A percentile compares a stretch with the other conserved stretches of the same genome.
Conservation (phyloP, 345 rosid species). For the Rhizophora mangle region DNA sequence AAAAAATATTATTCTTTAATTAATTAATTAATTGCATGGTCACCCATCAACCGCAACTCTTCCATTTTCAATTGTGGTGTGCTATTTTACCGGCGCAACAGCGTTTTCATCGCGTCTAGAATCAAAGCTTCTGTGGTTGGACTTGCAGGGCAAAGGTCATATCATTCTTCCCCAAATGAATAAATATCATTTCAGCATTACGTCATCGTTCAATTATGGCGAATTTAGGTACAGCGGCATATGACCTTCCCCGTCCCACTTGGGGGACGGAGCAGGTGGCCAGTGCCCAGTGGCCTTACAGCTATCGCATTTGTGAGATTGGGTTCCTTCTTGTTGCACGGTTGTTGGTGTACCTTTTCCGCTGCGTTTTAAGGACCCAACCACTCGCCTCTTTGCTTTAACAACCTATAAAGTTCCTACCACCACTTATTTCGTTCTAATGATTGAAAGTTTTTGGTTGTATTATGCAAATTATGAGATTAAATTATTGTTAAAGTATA, state of each 20-base stretch:
- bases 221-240: constrained; percentile 39
- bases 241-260: constrained; percentile 27
- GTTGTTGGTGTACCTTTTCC: too few relatives aligned
- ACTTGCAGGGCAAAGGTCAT: not conserved
- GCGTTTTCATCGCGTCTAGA: constrained; percentile 19
- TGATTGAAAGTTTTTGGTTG: too few relatives aligned
- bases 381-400: too few relatives aligned
- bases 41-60: constrained; percentile 10
- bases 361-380: too few relatives aligned
- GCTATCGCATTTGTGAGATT: too few relatives aligned
- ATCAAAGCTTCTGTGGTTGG: not conserved
- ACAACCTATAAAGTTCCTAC: too few relatives aligned
- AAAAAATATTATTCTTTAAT: not conserved
- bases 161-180: not conserved
- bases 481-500: too few relatives aligned
- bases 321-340: too few relatives aligned
- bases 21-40: constrained; percentile 9
- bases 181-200: not conserved
- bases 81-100: constrained; percentile 20
- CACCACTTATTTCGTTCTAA: too few relatives aligned
- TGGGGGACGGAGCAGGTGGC: too few relatives aligned
- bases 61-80: not conserved
- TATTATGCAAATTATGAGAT: too few relatives aligned
- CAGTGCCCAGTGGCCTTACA: too few relatives aligned
- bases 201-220: constrained; percentile 19